Conservation (phyloP, 129 eudicot species). For the Artemisia annua region DNA sequence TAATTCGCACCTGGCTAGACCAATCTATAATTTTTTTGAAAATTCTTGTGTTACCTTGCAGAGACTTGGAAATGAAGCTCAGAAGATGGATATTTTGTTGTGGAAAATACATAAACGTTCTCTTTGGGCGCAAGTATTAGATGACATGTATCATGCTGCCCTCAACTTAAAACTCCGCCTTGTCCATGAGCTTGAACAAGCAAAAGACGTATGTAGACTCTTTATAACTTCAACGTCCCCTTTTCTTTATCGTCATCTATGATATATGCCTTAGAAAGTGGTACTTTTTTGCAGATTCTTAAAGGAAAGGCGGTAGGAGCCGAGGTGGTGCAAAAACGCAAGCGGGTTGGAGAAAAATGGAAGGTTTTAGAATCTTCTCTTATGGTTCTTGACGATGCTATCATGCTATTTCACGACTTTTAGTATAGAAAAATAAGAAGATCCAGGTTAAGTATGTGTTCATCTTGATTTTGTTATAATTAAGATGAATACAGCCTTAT, state of each 20-base stretch:
- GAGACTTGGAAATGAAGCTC: constrained; percentile 48
- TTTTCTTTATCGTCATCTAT: not conserved
- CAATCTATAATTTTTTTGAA: not conserved
- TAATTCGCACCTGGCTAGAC: not conserved
- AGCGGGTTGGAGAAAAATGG: constrained; percentile 36
- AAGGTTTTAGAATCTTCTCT: constrained; percentile 61
- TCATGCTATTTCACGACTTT: constrained; percentile 71
- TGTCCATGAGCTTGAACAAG: constrained; percentile 59
- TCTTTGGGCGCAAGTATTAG: constrained; percentile 57
- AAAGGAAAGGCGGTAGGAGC: constrained; percentile 53
- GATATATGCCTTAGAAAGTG: not conserved
- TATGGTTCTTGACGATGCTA: constrained; percentile 74
- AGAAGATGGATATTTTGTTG: constrained; percentile 38
- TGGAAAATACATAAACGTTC: constrained; percentile 65
- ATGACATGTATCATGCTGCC: constrained; percentile 94
- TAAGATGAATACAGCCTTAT: not conserved
- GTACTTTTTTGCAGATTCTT: constrained; percentile 45
- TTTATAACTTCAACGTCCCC: not conserved
- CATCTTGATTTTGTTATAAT: constrained; percentile 1
- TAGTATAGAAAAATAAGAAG: constrained; percentile 18
- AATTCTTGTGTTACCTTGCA: constrained; percentile 27
- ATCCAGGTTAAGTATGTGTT: not conserved
- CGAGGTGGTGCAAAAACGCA: constrained; percentile 29
- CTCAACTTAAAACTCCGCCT: constrained; percentile 69
- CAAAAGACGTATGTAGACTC: constrained; percentile 54